Conservation (phyloP, 2,329 filamentous ascomycete genomes). For the Fusarium drepaniforme region DNA sequence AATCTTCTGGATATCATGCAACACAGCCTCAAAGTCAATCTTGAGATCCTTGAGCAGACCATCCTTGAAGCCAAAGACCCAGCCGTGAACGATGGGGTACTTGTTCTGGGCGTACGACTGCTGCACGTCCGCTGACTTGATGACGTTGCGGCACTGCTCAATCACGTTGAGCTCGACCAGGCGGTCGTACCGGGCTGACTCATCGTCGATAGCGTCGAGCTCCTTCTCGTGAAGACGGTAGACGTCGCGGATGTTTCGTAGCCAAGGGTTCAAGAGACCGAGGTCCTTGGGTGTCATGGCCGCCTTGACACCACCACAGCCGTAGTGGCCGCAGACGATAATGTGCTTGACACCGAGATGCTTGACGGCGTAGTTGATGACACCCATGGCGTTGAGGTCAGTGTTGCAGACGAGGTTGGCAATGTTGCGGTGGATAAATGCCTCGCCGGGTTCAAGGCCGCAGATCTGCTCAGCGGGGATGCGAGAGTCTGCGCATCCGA, state of each 20-base stretch:
- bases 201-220: constrained; percentile 72
- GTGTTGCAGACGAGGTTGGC: constrained; percentile 86
- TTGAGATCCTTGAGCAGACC: constrained; percentile 75
- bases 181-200: constrained; percentile 72
- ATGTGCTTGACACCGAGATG: constrained; percentile 87
- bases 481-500: constrained; percentile 91
- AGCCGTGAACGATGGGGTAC: constrained; percentile 79
- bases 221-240: constrained; percentile 79
- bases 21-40: constrained; percentile 69
- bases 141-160: constrained; percentile 81
- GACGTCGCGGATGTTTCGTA: constrained; percentile 80
- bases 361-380: constrained; percentile 88
- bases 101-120: constrained; percentile 73
- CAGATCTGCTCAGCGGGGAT: constrained; percentile 93
- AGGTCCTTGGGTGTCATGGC: constrained; percentile 79
- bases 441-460: constrained; percentile 86
- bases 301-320: constrained; percentile 81
- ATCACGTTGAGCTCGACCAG: constrained; percentile 88
- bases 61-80: constrained; percentile 78
- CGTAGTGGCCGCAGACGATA: constrained; percentile 83
- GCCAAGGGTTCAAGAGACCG: constrained; percentile 79
- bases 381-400: constrained; percentile 83
- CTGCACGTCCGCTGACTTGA: constrained; percentile 85
- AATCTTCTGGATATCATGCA: constrained; percentile 72
- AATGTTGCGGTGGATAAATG: constrained; percentile 96